These are phyloP conservation scores for Naematelia encephala DNA, from an alignment of 768 basidiomycete genomes.

Conservation along the genomic window DNA sequence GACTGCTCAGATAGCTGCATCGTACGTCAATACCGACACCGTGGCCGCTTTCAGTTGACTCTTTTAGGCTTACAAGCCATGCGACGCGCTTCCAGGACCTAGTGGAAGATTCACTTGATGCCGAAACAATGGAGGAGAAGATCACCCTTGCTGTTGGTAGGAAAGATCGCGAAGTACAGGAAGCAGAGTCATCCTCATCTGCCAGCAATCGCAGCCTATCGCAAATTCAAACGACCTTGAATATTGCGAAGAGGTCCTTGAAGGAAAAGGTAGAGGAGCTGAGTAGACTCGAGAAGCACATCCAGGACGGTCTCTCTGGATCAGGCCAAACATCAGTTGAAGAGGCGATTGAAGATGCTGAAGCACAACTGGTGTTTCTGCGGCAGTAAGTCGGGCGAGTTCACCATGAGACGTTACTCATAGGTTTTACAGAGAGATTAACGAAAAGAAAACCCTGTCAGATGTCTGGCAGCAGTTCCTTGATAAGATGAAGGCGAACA, in stretches of 20 bases:
- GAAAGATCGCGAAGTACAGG: conserved; percentile 63
- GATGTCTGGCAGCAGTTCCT: conserved; percentile 28
- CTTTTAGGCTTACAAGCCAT: conserved; percentile 61
- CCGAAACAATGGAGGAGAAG: conserved; percentile 70
- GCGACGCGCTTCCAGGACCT: conserved; percentile 64
- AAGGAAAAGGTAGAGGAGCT: conserved; percentile 64
- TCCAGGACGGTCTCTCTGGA: conserved; percentile 50
- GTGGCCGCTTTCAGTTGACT: conserved; percentile 3
- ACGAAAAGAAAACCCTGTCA: neutral
- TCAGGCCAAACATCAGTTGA: conserved; percentile 36
- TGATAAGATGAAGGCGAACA: conserved; percentile 55
- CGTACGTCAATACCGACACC: conserved; percentile 55
- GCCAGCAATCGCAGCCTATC: conserved; percentile 61
- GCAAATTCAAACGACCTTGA: conserved; percentile 62
- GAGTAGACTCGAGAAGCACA: conserved; percentile 59
- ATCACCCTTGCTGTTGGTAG: conserved; percentile 65
- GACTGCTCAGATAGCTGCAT: conserved; percentile 63
- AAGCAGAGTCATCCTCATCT: conserved; percentile 54
- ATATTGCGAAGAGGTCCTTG: conserved; percentile 61
- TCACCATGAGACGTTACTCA: neutral
- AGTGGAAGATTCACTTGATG: conserved; percentile 60
- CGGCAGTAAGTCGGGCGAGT: conserved; percentile 17
- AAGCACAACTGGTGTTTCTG: conserved; percentile 41
- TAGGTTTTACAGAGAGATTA: neutral
- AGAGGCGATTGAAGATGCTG: conserved; percentile 44